Evolutionary conservation across 768 basidiomycete species (phyloP).

Genomic region (Clitopilus hobsonii): DNA sequence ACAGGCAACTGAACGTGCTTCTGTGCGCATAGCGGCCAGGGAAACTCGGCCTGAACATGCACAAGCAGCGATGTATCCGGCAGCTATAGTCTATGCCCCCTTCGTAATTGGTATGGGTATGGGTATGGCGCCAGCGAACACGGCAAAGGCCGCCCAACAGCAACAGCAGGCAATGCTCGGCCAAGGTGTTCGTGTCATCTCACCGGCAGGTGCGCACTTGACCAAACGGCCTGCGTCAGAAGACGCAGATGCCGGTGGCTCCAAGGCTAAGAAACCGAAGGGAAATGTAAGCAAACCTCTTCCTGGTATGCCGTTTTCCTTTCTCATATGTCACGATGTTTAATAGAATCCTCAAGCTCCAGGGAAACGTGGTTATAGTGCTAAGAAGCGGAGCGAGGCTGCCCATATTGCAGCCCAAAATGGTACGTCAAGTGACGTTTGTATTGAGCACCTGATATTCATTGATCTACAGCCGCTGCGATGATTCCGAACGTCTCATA

Average conservation of each 20-base stretch:
- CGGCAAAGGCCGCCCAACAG: no score
- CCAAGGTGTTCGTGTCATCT: background rate
- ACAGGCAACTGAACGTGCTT: constrained; percentile 50
- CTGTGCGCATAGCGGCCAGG: constrained; percentile 56
- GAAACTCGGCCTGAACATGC: constrained; percentile 27
- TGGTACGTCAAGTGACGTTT: constrained; percentile 34
- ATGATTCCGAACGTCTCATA: constrained; percentile 30
- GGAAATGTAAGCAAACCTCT: constrained; percentile 21
- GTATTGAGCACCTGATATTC: constrained; percentile 4
- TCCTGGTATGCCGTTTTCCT: constrained; percentile 4
- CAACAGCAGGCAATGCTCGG: constrained; percentile 2
- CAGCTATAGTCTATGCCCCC: constrained; percentile 8
- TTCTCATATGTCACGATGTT: constrained; percentile 1
- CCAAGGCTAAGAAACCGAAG: constrained; percentile 45
- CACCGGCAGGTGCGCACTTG: background rate
- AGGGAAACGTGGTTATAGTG: constrained; percentile 64
- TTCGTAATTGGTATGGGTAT: no score
- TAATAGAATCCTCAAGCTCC: constrained; percentile 19
- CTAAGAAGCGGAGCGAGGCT: constrained; percentile 70
- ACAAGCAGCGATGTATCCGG: constrained; percentile 8
- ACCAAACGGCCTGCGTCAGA: constrained; percentile 31
- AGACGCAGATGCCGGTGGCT: constrained; percentile 28
- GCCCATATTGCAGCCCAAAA: constrained; percentile 62
- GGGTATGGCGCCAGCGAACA: no score
- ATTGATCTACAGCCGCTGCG: constrained; percentile 27